Evolutionary conservation across 1,139 yeast genomes (phyloP), one percentile per base, ranked within the genome.

Genomic region (Pichia sp.): DNA sequence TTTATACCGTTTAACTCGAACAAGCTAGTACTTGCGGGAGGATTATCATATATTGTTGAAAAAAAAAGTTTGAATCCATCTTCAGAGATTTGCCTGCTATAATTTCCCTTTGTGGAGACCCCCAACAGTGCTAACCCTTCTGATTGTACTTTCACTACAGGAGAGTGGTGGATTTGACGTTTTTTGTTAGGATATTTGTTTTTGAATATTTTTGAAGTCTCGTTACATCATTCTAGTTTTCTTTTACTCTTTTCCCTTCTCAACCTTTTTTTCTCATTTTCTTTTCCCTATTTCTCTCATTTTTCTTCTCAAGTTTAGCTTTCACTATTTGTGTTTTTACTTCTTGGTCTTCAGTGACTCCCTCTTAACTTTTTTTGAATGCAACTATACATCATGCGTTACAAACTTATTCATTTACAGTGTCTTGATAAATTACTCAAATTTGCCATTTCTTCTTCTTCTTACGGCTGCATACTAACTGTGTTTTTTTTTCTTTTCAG

Each of bases 11-110:
- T 73, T 75, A 75, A 87, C 93, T 86, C 93, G 93, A 87, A 75
- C 92, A 87, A 85, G 70, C 72, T 85, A 78, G 77, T 76, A 72
- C 93, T 86, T 86, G 93, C 92, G 92, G 84, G 93, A 85, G 93
- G 85, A 85, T 75, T 72, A 66, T 63, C 67, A 55, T 61, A 67
- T 69, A 67, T 69, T 69, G 71, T 66, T 66, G 69, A 63, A 61
- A 61, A 47, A 42, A 43, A 50, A 50, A 47, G 54, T 43, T 50
- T 47, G 50, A 50, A 53, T 53, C 49, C 49, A 47, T 50, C 48
- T 45, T 38, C 26, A 16, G 49, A 32, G 7, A 16, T 31, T 32
- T 15, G 8, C 40, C 41, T 36, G 46, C 46, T 46, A 15, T 45
- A 41, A 36, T 16, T 16, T 44, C 26, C 40, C 15, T 23, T 47